Percentiles rank a stretch among this genome's conserved stretches.
phyloP scores from a whole-genome alignment of 2,329 filamentous ascomycete species.

The Exophiala dermatitidis region DNA sequence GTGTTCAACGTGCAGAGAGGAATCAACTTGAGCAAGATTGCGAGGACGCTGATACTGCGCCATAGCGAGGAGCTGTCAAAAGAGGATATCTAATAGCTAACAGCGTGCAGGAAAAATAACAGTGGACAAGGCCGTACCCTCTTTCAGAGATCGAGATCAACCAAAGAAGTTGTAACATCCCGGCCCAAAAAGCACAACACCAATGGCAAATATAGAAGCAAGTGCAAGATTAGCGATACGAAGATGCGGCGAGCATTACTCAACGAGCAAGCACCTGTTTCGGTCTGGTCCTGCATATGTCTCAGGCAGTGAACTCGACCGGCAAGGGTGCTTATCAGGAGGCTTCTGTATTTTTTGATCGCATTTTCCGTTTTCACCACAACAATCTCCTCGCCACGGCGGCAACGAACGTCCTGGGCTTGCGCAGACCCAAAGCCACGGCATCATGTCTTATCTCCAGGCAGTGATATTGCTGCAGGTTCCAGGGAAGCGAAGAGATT shows the following conservation, averaged over 20 bases:
- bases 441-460: too few species aligned
- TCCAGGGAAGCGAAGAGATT: too few species aligned
- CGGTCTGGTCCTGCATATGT: background rate
- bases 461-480: too few species aligned
- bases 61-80: background rate
- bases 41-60: constrained; percentile 8
- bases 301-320: background rate
- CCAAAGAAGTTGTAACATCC: background rate
- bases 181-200: background rate
- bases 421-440: too few species aligned
- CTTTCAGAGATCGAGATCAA: background rate
- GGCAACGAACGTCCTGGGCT: too few species aligned
- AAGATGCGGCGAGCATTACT: background rate
- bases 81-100: background rate
- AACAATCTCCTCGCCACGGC: too few species aligned
- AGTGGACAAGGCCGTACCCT: background rate
- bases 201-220: background rate
- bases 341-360: too few species aligned
- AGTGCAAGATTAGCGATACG: background rate
- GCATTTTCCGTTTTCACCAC: too few species aligned
- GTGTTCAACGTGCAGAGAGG: constrained; percentile 1
- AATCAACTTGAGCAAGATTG: constrained; percentile 5
- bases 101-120: background rate
- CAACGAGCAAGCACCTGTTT: background rate
- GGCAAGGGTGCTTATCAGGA: too few species aligned